phyloP scores from a whole-genome alignment of 192 early-diverging fungal genomes.

The Coemansia sp. region DNA sequence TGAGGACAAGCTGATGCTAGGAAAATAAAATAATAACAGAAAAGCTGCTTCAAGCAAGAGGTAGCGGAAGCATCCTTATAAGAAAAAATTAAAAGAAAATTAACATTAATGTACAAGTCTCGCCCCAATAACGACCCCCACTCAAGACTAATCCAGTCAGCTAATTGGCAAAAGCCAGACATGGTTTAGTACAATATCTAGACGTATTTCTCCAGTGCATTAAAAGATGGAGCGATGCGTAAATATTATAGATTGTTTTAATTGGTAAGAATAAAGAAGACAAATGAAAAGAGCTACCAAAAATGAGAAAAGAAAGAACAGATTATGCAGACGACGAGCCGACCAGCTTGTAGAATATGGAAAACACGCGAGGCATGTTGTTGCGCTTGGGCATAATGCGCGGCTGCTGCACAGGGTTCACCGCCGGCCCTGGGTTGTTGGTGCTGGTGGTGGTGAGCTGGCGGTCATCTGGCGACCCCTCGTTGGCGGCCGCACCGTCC shows the following conservation, averaged over 20 bases:
- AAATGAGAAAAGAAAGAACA: neutral
- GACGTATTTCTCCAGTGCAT: too few relatives aligned
- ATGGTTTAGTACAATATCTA: too few relatives aligned
- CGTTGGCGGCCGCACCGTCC: neutral
- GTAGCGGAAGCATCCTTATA: too few relatives aligned
- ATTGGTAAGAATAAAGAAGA: neutral
- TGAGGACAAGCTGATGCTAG: too few relatives aligned
- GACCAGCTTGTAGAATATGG: constrained; percentile 52
- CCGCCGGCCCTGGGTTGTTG: neutral
- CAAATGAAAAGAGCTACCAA: constrained; percentile 3
- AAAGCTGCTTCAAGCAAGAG: too few relatives aligned
- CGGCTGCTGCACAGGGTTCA: constrained; percentile 3
- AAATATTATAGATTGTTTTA: neutral
- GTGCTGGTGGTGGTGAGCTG: neutral
- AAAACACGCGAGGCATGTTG: constrained; percentile 36
- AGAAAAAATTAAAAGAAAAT: too few relatives aligned
- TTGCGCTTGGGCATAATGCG: constrained; percentile 15
- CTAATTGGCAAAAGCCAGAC: too few relatives aligned
- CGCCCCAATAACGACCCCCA: too few relatives aligned
- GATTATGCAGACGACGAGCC: constrained; percentile 20
- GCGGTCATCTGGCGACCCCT: neutral
- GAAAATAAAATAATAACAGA: too few relatives aligned
- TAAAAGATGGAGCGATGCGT: too few relatives aligned
- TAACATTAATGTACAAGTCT: too few relatives aligned
- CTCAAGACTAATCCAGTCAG: too few relatives aligned